Evolutionary conservation across 768 basidiomycete species (phyloP).

Genomic region (Lactifluus piperatus): DNA sequence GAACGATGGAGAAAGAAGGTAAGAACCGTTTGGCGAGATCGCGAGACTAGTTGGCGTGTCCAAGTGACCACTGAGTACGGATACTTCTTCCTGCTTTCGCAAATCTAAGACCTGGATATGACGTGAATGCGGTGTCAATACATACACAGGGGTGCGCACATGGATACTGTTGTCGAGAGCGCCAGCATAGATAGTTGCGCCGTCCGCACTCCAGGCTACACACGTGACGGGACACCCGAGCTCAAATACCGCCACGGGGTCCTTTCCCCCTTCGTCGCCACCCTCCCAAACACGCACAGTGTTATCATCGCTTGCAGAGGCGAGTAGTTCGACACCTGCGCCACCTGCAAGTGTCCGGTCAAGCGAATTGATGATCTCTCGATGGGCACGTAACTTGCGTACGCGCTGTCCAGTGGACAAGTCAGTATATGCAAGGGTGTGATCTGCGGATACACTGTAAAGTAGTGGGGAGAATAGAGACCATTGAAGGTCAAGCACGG

Average conservation of each 20-base stretch:
- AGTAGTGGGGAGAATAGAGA: constrained; percentile 63
- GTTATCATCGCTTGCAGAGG: constrained; percentile 88
- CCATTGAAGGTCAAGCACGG: constrained; percentile 91
- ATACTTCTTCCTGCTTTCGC: constrained; percentile 74
- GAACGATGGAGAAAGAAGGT: constrained; percentile 83
- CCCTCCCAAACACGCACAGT: constrained; percentile 90
- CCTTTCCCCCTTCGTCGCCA: constrained; percentile 62
- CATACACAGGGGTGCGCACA: constrained; percentile 38
- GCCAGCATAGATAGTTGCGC: constrained; percentile 80
- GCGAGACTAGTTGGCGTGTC: constrained; percentile 94
- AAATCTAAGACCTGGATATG: constrained; percentile 72
- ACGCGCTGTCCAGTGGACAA: constrained; percentile 76
- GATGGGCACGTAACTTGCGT: constrained; percentile 78
- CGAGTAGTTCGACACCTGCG: constrained; percentile 75
- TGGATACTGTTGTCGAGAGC: constrained; percentile 96
- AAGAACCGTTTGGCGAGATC: constrained; percentile 81
- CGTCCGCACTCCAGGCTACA: constrained; percentile 90
- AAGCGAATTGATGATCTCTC: constrained; percentile 83
- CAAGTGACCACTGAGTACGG: constrained; percentile 72
- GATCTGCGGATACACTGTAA: constrained; percentile 88
- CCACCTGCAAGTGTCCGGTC: constrained; percentile 83
- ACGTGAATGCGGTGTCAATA: not conserved
- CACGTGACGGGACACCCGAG: constrained; percentile 86
- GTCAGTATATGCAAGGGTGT: constrained; percentile 67
- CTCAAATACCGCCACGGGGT: constrained; percentile 72